Evolutionary conservation across 1,139 yeast species (phyloP).

Genomic region (Sugiyamaella castrensis): DNA sequence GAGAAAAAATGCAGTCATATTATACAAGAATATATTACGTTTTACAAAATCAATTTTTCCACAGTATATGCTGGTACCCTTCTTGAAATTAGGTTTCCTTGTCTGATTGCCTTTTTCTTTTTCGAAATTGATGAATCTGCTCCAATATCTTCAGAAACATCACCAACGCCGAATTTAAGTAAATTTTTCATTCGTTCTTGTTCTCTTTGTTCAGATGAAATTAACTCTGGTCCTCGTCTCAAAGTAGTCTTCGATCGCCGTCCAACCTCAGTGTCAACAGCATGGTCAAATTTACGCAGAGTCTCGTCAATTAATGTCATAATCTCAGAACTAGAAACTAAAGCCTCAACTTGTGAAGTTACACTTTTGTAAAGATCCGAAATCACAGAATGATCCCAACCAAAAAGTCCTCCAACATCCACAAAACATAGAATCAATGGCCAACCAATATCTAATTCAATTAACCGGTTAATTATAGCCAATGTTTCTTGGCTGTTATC

Average conservation of each 20-base stretch:
- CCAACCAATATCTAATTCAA: conserved; percentile 53
- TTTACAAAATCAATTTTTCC: conserved; percentile 29
- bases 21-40: no score
- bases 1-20: no score
- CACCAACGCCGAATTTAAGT: conserved; percentile 14
- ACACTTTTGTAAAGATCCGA: conserved; percentile 45
- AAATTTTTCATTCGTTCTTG: conserved; percentile 22
- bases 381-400: conserved; percentile 51
- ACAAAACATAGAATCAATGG: conserved; percentile 58
- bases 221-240: conserved; percentile 12
- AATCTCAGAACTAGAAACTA: conserved; percentile 52
- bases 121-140: conserved; percentile 11
- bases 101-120: conserved; percentile 35
- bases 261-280: conserved; percentile 24
- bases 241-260: conserved; percentile 4
- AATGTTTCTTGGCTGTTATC: conserved; percentile 30
- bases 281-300: conserved; percentile 34
- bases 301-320: conserved; percentile 57
- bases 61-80: conserved; percentile 30
- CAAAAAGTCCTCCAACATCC: conserved; percentile 71
- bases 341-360: conserved; percentile 48
- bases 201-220: conserved; percentile 24
- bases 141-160: neutral
- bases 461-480: conserved; percentile 44
- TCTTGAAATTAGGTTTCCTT: conserved; percentile 31